A percentile compares a stretch with the other conserved stretches of the same genome.
Conservation (phyloP, 345 rosid genomes). For the Eucalyptus tenuipes region DNA sequence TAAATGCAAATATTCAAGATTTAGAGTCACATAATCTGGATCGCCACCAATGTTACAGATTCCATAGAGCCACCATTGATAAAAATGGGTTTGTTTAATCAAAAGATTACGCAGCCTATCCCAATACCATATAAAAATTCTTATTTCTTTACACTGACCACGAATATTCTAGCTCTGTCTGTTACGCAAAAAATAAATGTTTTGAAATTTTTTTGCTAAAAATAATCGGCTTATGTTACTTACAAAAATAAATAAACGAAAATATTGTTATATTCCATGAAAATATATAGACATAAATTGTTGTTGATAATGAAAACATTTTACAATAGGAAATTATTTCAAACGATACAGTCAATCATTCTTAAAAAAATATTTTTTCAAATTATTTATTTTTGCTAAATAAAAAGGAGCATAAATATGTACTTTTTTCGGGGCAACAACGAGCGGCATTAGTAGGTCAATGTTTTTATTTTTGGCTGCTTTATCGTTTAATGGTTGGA, state of each 20-base stretch:
- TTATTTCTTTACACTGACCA: background rate
- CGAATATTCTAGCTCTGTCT: accelerated
- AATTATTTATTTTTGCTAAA: background rate
- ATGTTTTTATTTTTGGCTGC: background rate
- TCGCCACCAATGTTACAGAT: background rate
- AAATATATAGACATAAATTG: background rate
- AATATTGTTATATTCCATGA: background rate
- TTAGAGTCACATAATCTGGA: background rate
- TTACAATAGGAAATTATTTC: background rate
- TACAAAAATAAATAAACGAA: background rate
- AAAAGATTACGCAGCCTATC: background rate
- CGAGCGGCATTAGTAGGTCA: background rate
- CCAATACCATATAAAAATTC: background rate
- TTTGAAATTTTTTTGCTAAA: background rate
- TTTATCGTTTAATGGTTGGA: background rate
- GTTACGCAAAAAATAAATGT: background rate
- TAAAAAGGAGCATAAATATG: background rate
- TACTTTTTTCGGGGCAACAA: background rate
- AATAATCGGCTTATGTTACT: background rate
- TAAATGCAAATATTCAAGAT: background rate
- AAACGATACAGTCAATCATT: accelerated
- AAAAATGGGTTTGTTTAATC: background rate
- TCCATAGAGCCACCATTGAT: background rate
- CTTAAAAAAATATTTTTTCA: too few species aligned
- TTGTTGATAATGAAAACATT: background rate